Conservation (phyloP, 805 yeast genomes). For the Saitoella complicata region DNA sequence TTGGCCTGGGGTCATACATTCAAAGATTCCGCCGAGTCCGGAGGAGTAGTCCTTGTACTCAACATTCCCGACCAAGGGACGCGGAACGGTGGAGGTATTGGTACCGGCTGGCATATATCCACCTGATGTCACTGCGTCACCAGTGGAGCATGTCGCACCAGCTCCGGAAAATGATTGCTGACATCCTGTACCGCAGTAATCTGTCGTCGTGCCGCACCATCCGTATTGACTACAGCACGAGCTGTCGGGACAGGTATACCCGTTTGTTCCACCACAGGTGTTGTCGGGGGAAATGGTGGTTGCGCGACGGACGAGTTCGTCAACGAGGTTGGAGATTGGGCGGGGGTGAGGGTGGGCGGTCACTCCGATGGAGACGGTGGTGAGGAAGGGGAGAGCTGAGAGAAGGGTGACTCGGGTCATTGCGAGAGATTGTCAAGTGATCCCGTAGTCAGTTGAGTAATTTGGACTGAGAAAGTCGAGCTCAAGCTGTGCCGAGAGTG, state of each 20-base stretch:
- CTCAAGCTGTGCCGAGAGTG: too few species aligned
- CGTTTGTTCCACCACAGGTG: conserved; percentile 6
- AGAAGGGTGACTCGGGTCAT: too few species aligned
- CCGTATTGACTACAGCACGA: conserved; percentile 7
- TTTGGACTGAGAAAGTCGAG: too few species aligned
- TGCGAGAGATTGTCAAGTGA: too few species aligned
- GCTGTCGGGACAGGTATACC: conserved; percentile 3
- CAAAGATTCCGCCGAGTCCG: background rate
- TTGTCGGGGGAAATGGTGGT: conserved; percentile 1
- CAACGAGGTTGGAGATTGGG: too few species aligned
- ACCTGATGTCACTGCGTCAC: too few species aligned
- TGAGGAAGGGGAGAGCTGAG: too few species aligned
- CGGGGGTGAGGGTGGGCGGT: too few species aligned
- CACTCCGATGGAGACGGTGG: too few species aligned
- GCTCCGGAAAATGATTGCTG: background rate
- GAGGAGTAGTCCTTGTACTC: conserved; percentile 3
- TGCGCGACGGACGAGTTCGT: too few species aligned
- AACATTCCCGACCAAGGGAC: conserved; percentile 4
- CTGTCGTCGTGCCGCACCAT: conserved; percentile 6
- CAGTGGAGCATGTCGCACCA: too few species aligned
- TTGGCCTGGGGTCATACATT: conserved; percentile 7
- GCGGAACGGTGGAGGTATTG: conserved; percentile 5
- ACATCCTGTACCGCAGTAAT: conserved; percentile 8
- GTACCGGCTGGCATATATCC: conserved; percentile 3
- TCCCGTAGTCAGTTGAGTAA: too few species aligned